These are phyloP conservation scores for Pouteria glomerata DNA, from an alignment of 148 eudicot species.

Conservation along the genomic window DNA sequence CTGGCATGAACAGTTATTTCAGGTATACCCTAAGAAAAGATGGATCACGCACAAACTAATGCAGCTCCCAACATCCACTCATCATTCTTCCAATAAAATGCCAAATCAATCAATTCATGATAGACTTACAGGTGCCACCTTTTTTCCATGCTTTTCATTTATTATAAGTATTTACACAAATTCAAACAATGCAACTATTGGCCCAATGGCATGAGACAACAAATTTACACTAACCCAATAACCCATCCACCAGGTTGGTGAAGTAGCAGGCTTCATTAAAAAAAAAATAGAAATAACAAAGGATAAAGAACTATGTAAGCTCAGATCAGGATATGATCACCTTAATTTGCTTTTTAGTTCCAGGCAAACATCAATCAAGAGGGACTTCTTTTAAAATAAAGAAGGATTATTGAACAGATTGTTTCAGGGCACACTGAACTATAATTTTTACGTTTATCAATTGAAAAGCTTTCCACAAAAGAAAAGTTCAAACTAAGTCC, in stretches of 20 bases:
- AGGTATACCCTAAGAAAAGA: too few relatives aligned
- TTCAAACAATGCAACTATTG: background rate
- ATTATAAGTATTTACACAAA: background rate
- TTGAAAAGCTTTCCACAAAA: background rate
- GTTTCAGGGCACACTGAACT: too few relatives aligned
- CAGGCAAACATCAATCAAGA: background rate
- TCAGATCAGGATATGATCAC: background rate
- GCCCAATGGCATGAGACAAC: background rate
- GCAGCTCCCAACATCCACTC: too few relatives aligned
- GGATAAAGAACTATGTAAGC: background rate
- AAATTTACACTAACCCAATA: background rate
- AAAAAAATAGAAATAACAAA: background rate
- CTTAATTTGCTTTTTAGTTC: background rate
- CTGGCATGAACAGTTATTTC: too few relatives aligned
- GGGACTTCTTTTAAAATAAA: background rate
- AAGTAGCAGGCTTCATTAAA: background rate
- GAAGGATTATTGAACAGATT: too few relatives aligned
- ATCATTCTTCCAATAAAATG: too few relatives aligned
- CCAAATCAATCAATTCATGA: too few relatives aligned
- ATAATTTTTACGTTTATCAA: background rate
- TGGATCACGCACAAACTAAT: too few relatives aligned
- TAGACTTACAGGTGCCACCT: too few relatives aligned
- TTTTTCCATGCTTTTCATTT: too few relatives aligned
- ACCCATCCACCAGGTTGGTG: background rate
- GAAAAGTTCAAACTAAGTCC: background rate